Evolutionary conservation across 2,329 filamentous ascomycete species (phyloP), one percentile per base, ranked within the genome.

Genomic region (Fusarium annulatum): DNA sequence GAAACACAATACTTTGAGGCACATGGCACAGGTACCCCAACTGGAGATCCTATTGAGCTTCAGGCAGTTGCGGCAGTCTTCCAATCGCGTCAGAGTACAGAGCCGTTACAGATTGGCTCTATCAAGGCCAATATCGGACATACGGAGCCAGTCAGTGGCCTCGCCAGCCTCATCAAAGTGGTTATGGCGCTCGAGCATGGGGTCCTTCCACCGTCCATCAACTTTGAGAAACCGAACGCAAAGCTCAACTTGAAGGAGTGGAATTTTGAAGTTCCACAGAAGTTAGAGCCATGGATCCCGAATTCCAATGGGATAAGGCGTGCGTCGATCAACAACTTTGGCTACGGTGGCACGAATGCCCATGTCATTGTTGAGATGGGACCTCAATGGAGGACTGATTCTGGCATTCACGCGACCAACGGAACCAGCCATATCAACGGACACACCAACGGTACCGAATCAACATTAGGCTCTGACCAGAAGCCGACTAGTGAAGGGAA

Each of bases 121-220:
- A n/a, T 48, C 16, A 59, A 59, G 33, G 23, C 56, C 18, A 48
- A 38, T 18, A 43, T 57, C 3, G 53, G 53, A 5, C 53, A 57
- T 9, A 57, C 33, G 11, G 53, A 21, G 10, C 38, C 53, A 45
- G 53, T 42, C 21, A 57, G 53, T 15, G 53, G 53, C 11, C 38
- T 57, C 19, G 34, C 53, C 15, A 38, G 33, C n/a, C 26, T 57
- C 19, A 43, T 57, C 30, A 57, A 57, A 21, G 15, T 42, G 12
- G 19, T 57, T 5, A 5, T 57, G 9, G 34, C 23, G 21, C 33
- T 57, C 7, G 53, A 57, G n/a, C n/a, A 38, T 10, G 53, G 53
- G 5, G 41, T 2, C 6, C 36, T 57, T 21, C 53, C 53, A 11
- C 53, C 53, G 3, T 39, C 53, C 2, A 26, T 38, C 7, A 38